A percentile compares a stretch with the other conserved stretches of the same genome.
These are phyloP conservation scores for Beauveria caledonica DNA, from an alignment of 2,329 filamentous ascomycete genomes.

Conservation along the genomic window DNA sequence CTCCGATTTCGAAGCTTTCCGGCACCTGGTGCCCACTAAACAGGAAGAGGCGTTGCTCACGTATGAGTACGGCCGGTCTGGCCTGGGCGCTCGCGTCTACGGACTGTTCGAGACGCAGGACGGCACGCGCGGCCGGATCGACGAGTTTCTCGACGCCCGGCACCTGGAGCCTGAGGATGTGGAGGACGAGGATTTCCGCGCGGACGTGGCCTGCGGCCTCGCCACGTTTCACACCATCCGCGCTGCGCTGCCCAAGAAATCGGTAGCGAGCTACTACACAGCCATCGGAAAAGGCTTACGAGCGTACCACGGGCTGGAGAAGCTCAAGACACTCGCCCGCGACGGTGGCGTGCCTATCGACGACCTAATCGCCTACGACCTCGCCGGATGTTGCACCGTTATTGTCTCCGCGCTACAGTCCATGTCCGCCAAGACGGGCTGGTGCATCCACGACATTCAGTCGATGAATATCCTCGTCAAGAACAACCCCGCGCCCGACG, in stretches of 20 bases:
- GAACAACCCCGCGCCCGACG: background rate
- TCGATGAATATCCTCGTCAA: conserved; percentile 16
- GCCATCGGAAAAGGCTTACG: conserved; percentile 6
- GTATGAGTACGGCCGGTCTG: conserved; percentile 11
- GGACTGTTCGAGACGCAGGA: conserved; percentile 15
- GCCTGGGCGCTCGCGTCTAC: conserved; percentile 13
- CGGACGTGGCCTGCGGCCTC: conserved; percentile 12
- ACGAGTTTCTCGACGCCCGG: conserved; percentile 15
- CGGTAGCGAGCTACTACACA: conserved; percentile 10
- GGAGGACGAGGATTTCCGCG: conserved; percentile 12
- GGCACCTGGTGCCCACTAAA: conserved; percentile 13
- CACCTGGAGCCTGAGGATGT: conserved; percentile 14
- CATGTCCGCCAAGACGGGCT: conserved; percentile 10
- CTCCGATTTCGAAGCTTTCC: conserved; percentile 7
- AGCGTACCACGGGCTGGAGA: conserved; percentile 11
- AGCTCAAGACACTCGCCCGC: conserved; percentile 10
- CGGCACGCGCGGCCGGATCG: conserved; percentile 13
- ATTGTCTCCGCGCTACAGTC: conserved; percentile 8
- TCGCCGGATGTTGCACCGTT: background rate
- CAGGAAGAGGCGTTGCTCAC: conserved; percentile 11
- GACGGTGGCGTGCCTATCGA: conserved; percentile 13
- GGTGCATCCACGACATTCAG: conserved; percentile 17
- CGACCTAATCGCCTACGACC: conserved; percentile 13
- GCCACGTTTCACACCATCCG: conserved; percentile 12
- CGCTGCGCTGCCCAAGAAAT: background rate